Evolutionary conservation across 352 stramenopile species (phyloP), one percentile per base, ranked within the genome.

Genomic region (Phytopythium ostracodes): DNA sequence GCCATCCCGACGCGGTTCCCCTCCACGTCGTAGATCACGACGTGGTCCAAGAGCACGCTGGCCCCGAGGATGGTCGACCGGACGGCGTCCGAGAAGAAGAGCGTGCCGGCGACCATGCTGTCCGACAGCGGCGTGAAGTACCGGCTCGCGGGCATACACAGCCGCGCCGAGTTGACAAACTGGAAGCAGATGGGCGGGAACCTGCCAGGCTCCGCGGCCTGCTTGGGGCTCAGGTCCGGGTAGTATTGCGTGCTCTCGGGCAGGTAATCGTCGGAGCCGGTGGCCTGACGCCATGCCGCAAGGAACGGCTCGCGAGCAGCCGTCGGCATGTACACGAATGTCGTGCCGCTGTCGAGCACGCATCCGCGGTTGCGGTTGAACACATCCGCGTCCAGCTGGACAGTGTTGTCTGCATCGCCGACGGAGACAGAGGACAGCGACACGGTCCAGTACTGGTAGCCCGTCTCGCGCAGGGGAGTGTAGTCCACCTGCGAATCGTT

Each of bases 401-500:
- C 38, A 0, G 58, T 60, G 35, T 77, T 77, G 38, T 51, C 59
- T 0, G 56, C 22, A 25, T 59, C 52, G 10, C 80, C 84, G 18
- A 94, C 60, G 0, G 72, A 70, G 10, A 94, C 64, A 0, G 67
- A 74, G 20, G 87, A 67, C 33, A 94, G 62, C 18, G 71, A 71
- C 31, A 92, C 84, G 10, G 81, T 90, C 84, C 84, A 94, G 68
- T 94, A 94, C 56, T 90, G 82, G 56, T 87, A 90, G 8, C 74
- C 78, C 0, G 79, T 91, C 56, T 77, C 61, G n/a, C 77, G 74
- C 59, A 93, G 81, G 7, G 87, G 87, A 8, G 86, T 95, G 71
- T 93, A 99, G 18, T 88, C 67, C 68, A 99, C 94, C 3, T 79
- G 75, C 20, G 73, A 79, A 11, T 68, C 84, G 69, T 92, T 84